These are phyloP conservation scores for Macrolepiota fuliginosa DNA, from an alignment of 768 basidiomycete species.

Conservation along the genomic window DNA sequence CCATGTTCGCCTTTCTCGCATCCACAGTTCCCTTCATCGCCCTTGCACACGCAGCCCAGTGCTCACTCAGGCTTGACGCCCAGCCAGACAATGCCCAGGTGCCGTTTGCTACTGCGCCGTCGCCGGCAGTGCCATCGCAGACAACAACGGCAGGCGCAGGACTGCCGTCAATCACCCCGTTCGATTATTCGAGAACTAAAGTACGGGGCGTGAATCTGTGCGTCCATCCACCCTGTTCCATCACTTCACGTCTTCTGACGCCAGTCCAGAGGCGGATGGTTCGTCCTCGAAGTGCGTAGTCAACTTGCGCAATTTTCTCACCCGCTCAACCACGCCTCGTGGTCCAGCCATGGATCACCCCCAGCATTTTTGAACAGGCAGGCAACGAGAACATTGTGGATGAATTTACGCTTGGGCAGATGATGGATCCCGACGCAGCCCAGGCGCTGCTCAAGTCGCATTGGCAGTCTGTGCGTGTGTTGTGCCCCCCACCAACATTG, in stretches of 20 bases:
- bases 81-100: background rate
- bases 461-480: slow-evolving; percentile 47
- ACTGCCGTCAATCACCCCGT: background rate
- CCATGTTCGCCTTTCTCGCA: background rate
- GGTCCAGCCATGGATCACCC: slow-evolving; percentile 73
- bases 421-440: slow-evolving; percentile 44
- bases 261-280: slow-evolving; percentile 53
- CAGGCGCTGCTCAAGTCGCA: slow-evolving; percentile 44
- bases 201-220: slow-evolving; percentile 65
- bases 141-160: background rate
- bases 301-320: background rate
- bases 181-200: slow-evolving; percentile 19
- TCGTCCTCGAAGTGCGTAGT: slow-evolving; percentile 51
- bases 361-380: slow-evolving; percentile 66
- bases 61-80: background rate
- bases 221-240: slow-evolving; percentile 19
- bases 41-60: slow-evolving; percentile 1
- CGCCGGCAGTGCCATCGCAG: background rate
- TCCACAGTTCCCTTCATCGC: background rate
- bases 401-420: slow-evolving; percentile 59
- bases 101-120: background rate
- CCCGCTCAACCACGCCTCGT: background rate
- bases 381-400: slow-evolving; percentile 55
- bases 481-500: background rate
- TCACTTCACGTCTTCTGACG: slow-evolving; percentile 1